Evolutionary conservation across 2,329 filamentous ascomycete genomes (phyloP).

Genomic region (Colletotrichum tabaci): DNA sequence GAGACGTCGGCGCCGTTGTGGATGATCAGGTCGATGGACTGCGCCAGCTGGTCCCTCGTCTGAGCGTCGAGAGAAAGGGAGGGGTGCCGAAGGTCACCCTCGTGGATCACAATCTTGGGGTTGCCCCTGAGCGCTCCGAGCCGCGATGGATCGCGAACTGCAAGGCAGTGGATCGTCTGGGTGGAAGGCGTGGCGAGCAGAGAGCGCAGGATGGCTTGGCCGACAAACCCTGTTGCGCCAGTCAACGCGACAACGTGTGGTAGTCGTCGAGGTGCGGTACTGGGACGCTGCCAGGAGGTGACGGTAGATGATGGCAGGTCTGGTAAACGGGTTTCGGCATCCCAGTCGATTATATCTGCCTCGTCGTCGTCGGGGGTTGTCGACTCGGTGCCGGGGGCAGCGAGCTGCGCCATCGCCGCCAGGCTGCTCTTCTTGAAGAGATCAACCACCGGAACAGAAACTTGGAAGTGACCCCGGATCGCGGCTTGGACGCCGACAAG

Average conservation of each 20-base stretch:
- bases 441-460: slow-evolving; percentile 51
- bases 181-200: slow-evolving; percentile 53
- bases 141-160: slow-evolving; percentile 46
- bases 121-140: slow-evolving; percentile 1
- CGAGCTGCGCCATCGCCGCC: slow-evolving; percentile 52
- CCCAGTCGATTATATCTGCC: slow-evolving; percentile 2
- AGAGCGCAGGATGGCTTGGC: slow-evolving; percentile 45
- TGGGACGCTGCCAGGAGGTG: background rate
- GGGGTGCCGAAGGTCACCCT: slow-evolving; percentile 53
- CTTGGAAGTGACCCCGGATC: slow-evolving; percentile 52
- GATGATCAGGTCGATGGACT: slow-evolving; percentile 62
- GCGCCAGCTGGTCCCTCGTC: background rate
- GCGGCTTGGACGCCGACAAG: slow-evolving; percentile 54
- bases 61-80: slow-evolving; percentile 55
- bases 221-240: slow-evolving; percentile 54
- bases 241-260: slow-evolving; percentile 46
- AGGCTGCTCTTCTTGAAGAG: slow-evolving; percentile 58
- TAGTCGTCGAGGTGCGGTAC: slow-evolving; percentile 11
- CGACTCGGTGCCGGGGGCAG: slow-evolving; percentile 46
- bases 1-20: slow-evolving; percentile 59
- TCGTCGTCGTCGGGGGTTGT: background rate
- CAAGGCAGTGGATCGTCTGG: slow-evolving; percentile 59
- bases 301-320: background rate
- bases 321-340: background rate
- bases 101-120: slow-evolving; percentile 52